Conservation (phyloP, 2,329 filamentous ascomycete genomes). For the Colletotrichum costaricense region DNA sequence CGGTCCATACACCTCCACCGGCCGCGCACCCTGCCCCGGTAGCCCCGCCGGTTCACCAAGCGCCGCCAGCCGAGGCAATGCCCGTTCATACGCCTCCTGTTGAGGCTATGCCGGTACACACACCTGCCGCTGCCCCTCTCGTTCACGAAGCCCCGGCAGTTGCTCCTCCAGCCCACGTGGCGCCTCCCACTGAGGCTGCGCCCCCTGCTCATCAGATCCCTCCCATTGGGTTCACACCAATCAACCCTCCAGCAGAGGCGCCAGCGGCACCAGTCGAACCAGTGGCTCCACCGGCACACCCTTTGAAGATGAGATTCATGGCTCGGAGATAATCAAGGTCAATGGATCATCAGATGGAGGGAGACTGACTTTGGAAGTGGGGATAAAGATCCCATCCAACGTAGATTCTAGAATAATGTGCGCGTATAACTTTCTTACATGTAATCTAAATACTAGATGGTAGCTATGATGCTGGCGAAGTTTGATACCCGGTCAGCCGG, state of each 20-base stretch:
- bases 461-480: conserved; percentile 30
- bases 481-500: conserved; percentile 33
- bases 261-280: conserved; percentile 6
- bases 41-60: not conserved
- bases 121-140: not conserved
- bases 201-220: not conserved
- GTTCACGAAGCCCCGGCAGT: not conserved
- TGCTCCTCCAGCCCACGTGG: not conserved
- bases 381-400: not conserved
- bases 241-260: not conserved
- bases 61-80: conserved; percentile 17
- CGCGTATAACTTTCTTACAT: conserved; percentile 29
- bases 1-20: conserved; percentile 11
- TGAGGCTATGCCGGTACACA: not conserved
- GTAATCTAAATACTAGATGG: conserved; percentile 32
- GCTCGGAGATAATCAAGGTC: not conserved
- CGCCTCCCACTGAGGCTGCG: not conserved
- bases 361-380: too few species aligned
- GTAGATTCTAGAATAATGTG: not conserved
- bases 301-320: conserved; percentile 29
- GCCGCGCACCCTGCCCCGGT: not conserved
- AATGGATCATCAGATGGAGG: too few species aligned
- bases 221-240: not conserved
- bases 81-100: conserved; percentile 10
- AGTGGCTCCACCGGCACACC: not conserved